Evolutionary conservation across 1,284 basidiomycete genomes (phyloP).

Genomic region (Tylopilus orsonianus): DNA sequence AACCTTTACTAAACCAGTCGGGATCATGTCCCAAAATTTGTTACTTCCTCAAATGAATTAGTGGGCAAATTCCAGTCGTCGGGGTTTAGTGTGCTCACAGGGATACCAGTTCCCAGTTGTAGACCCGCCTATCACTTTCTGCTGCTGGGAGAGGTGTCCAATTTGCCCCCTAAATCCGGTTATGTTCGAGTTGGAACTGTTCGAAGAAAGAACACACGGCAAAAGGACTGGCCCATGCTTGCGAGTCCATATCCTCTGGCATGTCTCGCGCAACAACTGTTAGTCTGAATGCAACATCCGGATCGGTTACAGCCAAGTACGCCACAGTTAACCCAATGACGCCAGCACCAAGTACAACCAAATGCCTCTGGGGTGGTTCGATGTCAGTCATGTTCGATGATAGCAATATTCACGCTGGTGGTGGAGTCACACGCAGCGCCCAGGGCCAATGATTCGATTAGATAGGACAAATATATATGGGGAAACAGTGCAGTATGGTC

Average conservation of each 20-base stretch:
- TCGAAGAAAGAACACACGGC: conserved; percentile 45
- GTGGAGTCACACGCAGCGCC: neutral
- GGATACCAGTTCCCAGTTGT: conserved; percentile 43
- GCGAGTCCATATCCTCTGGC: conserved; percentile 58
- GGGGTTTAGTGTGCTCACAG: conserved; percentile 38
- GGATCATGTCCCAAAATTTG: conserved; percentile 51
- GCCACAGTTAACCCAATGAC: conserved; percentile 49
- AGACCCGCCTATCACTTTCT: conserved; percentile 36
- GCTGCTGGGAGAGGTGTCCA: conserved; percentile 65
- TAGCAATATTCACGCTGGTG: neutral
- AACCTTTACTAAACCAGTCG: conserved; percentile 46
- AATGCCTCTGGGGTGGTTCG: conserved; percentile 10
- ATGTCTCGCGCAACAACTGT: conserved; percentile 66
- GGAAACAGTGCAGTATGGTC: neutral
- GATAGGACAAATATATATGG: conserved; percentile 4
- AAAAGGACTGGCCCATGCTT: conserved; percentile 69
- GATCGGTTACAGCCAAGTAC: conserved; percentile 37
- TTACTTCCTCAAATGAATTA: conserved; percentile 34
- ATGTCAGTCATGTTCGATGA: conserved; percentile 14
- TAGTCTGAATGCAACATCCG: conserved; percentile 40
- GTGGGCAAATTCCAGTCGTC: neutral
- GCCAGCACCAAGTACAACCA: conserved; percentile 55
- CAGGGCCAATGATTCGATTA: conserved; percentile 1
- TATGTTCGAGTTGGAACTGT: neutral
- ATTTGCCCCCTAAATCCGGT: conserved; percentile 53